Conservation (phyloP, 768 basidiomycete species). For the Gautieria morchelliformis region DNA sequence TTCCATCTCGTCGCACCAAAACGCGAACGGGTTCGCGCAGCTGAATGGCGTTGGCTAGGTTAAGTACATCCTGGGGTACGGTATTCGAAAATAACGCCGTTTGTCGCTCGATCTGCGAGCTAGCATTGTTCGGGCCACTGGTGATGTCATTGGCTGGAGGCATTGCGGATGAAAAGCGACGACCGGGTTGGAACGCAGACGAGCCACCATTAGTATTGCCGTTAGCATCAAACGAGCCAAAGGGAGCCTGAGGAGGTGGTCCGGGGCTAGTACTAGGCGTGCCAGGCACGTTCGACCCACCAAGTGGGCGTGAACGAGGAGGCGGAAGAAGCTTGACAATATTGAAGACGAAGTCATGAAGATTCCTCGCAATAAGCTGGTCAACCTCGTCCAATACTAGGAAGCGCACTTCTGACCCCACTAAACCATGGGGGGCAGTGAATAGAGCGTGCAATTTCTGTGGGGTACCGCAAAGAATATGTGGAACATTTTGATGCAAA, state of each 20-base stretch:
- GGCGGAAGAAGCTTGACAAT: slow-evolving; percentile 91
- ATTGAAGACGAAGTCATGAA: slow-evolving; percentile 90
- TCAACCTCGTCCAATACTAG: slow-evolving; percentile 97
- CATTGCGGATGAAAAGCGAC: slow-evolving; percentile 34
- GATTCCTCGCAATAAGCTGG: slow-evolving; percentile 92
- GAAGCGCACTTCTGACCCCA: slow-evolving; percentile 81
- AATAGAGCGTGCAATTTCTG: slow-evolving; percentile 93
- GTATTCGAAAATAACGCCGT: slow-evolving; percentile 97
- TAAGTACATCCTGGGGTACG: slow-evolving; percentile 94
- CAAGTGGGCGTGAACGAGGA: slow-evolving; percentile 58
- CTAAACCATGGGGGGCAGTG: slow-evolving; percentile 64
- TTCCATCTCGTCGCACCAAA: slow-evolving; percentile 88
- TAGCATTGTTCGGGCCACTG: slow-evolving; percentile 26
- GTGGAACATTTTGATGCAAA: slow-evolving; percentile 86
- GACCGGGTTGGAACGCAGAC: slow-evolving; percentile 17
- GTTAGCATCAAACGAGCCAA: slow-evolving; percentile 10
- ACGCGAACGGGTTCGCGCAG: slow-evolving; percentile 95
- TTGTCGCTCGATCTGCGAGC: slow-evolving; percentile 59
- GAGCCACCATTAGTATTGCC: slow-evolving; percentile 24
- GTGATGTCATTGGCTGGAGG: slow-evolving; percentile 24
- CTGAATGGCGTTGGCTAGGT: slow-evolving; percentile 87
- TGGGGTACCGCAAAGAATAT: slow-evolving; percentile 94
- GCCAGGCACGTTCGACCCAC: slow-evolving; percentile 21
- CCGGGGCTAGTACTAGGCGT: slow-evolving; percentile 27
- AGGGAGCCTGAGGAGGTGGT: slow-evolving; percentile 8